These are phyloP conservation scores for Xerocomus spinulosus DNA, from an alignment of 768 basidiomycete species.

Conservation along the genomic window DNA sequence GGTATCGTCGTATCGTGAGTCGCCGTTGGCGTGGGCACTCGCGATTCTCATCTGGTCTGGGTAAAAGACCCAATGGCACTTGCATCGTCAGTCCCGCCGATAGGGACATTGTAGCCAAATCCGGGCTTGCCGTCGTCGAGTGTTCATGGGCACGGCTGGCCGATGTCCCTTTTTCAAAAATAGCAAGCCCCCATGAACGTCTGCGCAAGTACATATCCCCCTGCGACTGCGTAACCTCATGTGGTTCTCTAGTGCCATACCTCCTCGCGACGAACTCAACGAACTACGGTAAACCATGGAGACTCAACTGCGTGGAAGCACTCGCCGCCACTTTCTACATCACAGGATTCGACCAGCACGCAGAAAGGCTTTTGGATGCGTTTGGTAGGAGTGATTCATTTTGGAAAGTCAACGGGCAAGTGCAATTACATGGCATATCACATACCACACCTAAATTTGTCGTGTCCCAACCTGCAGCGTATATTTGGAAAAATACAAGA, in stretches of 20 bases:
- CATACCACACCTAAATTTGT: background rate
- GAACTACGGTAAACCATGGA: conserved; percentile 98
- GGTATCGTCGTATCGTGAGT: conserved; percentile 93
- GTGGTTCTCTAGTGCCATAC: conserved; percentile 70
- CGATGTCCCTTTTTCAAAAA: conserved; percentile 93
- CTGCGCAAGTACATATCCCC: conserved; percentile 52
- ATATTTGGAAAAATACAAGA: conserved; percentile 72
- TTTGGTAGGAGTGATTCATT: conserved; percentile 95
- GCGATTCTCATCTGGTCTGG: background rate
- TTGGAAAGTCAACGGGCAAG: conserved; percentile 75
- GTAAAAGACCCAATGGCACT: conserved; percentile 75
- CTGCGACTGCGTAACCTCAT: background rate
- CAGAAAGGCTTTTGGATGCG: conserved; percentile 67
- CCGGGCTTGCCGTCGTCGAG: conserved; percentile 94
- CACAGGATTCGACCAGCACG: conserved; percentile 79
- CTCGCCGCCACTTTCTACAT: conserved; percentile 95
- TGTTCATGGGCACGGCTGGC: conserved; percentile 97
- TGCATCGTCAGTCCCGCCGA: conserved; percentile 79
- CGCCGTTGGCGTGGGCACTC: background rate
- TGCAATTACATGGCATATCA: background rate
- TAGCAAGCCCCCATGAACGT: conserved; percentile 89
- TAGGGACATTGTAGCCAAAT: conserved; percentile 64
- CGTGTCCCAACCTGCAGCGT: background rate
- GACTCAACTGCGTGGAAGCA: conserved; percentile 91
- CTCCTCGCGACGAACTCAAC: conserved; percentile 94